Evolutionary conservation across 495 filamentous ascomycete species (phyloP), one percentile per base, ranked within the genome.

Genomic region (Podospora didyma): DNA sequence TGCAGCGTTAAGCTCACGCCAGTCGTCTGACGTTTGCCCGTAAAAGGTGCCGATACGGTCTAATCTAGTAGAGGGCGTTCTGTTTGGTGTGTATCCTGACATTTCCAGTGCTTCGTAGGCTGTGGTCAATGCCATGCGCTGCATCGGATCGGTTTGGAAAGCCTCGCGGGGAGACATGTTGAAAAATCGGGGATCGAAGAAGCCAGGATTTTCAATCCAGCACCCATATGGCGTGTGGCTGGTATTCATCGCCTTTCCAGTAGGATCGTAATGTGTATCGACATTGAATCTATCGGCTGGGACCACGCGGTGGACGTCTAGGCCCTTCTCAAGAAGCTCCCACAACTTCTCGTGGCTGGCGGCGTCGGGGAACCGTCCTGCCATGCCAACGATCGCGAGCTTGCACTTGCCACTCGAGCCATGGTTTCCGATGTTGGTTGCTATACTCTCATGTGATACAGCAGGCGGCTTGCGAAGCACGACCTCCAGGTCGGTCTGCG

Each of bases 131-230:
- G 89, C 89, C 62, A 96, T 78, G 41, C 92, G 82, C 68, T 95
- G 92, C 74, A 92, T 91, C 1, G 92, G 92, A 68, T 96, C 92
- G 0, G 90, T 92, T 60, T 95, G 89, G 45, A 82, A 78, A 6
- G 92, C 92, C 74, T 97, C 92, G 57, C 91, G 87, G 2, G 92
- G 91, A 16, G 92, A 96, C 86, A 97, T 95, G 72, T 92, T 95
- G 84, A 97, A 97, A 73, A 96, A 96, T 0, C 85, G 79, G 28
- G 89, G 84, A 54, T 97, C 92, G 65, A 97, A 97, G 24, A 87
- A 72, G 10, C 89, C 89, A 0, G 91, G 89, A 49, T 96, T 82
- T 46, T 94, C 84, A 61, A 96, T 90, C 79, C 89, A 97, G 73
- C 90, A 93, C 7, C 92, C 92, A 58, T 89, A 95, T 3, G 86